Percentiles rank a stretch among this genome's conserved stretches.
phyloP scores from a whole-genome alignment of 2,329 filamentous ascomycete species.

The Colletotrichum sp. region DNA sequence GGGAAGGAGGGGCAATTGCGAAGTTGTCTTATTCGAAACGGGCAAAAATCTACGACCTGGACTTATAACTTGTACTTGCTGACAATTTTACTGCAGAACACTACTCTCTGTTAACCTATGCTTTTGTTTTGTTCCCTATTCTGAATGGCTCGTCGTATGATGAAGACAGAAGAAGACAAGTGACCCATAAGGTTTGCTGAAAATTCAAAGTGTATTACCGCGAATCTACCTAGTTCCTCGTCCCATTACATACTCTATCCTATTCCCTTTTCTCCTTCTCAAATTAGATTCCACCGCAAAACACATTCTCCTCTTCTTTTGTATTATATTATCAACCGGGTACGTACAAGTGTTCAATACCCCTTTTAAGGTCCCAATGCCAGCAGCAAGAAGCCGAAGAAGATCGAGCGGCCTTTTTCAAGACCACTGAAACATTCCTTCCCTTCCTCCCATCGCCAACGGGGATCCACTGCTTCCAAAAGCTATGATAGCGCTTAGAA shows the following conservation, averaged over 20 bases:
- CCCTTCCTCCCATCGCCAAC: not conserved
- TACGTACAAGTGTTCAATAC: not conserved
- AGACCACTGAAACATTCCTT: not conserved
- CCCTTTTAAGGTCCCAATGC: not conserved
- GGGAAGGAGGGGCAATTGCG: constrained; percentile 2
- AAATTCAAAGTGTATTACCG: not conserved
- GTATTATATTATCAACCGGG: not conserved
- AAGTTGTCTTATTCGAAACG: not conserved
- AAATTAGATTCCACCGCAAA: not conserved
- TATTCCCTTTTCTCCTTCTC: not conserved
- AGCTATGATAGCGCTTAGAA: not conserved
- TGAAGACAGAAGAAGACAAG: not conserved
- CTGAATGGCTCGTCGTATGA: not conserved
- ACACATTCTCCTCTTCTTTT: not conserved
- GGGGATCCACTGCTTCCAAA: not conserved
- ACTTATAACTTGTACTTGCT: not conserved
- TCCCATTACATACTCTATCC: not conserved
- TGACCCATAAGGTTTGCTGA: not conserved
- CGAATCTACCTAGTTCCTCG: not conserved
- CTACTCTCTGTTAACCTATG: too few relatives aligned
- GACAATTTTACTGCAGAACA: not conserved
- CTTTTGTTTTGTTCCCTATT: too few relatives aligned
- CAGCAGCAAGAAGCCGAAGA: not conserved
- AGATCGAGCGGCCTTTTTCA: not conserved
- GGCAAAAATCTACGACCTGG: not conserved